phyloP scores from a whole-genome alignment of 352 stramenopile genomes.

The Blastocystis sp. region DNA sequence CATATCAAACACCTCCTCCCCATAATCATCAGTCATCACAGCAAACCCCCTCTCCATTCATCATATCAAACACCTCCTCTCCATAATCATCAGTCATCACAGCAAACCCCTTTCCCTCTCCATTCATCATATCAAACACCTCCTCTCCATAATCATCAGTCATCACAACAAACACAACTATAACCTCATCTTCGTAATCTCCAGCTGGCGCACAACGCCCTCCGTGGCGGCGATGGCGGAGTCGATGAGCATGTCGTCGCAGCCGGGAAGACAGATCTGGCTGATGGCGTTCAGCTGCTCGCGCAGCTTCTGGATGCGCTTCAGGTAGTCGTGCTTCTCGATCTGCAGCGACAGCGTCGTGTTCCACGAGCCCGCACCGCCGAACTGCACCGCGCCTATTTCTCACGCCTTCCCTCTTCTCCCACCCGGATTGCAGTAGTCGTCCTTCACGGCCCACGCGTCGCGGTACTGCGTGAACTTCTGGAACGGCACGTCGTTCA shows the following conservation, averaged over 20 bases:
- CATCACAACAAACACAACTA: neutral
- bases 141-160: too few relatives aligned
- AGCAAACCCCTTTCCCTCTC: too few relatives aligned
- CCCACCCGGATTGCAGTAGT: slow-evolving; percentile 68
- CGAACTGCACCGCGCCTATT: neutral
- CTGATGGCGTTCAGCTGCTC: slow-evolving; percentile 36
- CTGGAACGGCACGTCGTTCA: slow-evolving; percentile 69
- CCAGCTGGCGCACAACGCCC: slow-evolving; percentile 42
- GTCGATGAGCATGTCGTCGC: slow-evolving; percentile 57
- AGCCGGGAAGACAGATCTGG: slow-evolving; percentile 61
- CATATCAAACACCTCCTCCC: too few relatives aligned
- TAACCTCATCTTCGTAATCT: slow-evolving; percentile 62
- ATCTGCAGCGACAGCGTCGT: slow-evolving; percentile 68
- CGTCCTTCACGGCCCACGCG: slow-evolving; percentile 67
- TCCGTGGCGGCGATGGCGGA: slow-evolving; percentile 42
- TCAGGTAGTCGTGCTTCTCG: slow-evolving; percentile 66
- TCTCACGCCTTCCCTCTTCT: neutral
- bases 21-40: too few relatives aligned
- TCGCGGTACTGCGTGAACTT: slow-evolving; percentile 45
- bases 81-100: too few relatives aligned
- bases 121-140: too few relatives aligned
- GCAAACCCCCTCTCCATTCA: too few relatives aligned
- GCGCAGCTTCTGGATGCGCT: slow-evolving; percentile 59
- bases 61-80: too few relatives aligned
- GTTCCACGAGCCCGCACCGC: slow-evolving; percentile 43